phyloP scores from a whole-genome alignment of 1,139 yeast genomes.

The Yamadazyma oceani region DNA sequence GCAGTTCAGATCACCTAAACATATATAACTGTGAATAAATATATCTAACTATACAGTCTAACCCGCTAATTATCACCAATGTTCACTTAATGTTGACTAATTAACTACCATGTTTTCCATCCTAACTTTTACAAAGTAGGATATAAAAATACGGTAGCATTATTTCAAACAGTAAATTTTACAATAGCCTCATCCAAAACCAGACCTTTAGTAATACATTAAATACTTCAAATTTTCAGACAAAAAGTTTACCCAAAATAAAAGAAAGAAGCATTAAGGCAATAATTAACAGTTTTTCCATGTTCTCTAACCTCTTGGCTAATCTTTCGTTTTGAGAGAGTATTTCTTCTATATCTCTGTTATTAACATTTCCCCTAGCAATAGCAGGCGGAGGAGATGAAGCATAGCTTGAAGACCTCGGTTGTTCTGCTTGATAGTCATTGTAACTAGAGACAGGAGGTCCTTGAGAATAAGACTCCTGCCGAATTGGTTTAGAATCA shows the following conservation, averaged over 20 bases:
- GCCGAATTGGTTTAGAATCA: conserved; percentile 3
- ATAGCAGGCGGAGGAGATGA: conserved; percentile 1
- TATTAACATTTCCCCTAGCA: not conserved
- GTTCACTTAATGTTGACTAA: no score
- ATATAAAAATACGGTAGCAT: not conserved
- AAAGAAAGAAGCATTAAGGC: conserved; percentile 19
- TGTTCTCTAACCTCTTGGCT: conserved; percentile 16
- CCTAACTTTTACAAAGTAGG: not conserved
- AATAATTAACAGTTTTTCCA: conserved; percentile 16
- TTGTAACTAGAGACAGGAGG: not conserved
- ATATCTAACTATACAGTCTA: not conserved
- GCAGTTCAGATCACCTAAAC: no score
- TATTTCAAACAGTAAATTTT: no score
- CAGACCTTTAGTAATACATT: not conserved
- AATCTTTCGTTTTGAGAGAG: conserved; percentile 13
- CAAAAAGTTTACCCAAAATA: conserved; percentile 18
- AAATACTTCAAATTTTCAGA: conserved; percentile 5
- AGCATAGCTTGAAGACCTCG: conserved; percentile 1
- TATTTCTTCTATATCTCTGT: conserved; percentile 10
- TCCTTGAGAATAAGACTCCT: conserved; percentile 1
- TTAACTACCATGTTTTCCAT: no score
- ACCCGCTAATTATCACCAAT: not conserved
- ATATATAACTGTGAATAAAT: not conserved
- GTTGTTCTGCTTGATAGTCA: not conserved
- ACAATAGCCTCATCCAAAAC: not conserved